Conservation (phyloP, 1,139 yeast genomes). For the Kodamaea fungicola region DNA sequence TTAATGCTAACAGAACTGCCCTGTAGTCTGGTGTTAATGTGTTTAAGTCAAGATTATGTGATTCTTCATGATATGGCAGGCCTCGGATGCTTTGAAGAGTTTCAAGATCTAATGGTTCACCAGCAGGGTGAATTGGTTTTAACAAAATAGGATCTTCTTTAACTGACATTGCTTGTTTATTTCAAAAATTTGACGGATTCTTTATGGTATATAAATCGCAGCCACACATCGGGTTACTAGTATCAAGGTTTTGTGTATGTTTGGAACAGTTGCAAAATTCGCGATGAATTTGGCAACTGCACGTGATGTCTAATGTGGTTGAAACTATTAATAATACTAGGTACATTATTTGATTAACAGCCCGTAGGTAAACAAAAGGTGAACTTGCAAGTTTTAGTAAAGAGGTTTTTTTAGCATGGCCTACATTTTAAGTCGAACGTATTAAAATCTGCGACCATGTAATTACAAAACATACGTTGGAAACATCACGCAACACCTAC, state of each 20-base stretch:
- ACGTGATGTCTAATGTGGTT: too few relatives aligned
- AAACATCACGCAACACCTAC: background rate
- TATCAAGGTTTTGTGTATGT: too few relatives aligned
- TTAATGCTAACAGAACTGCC: constrained; percentile 25
- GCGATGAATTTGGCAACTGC: too few relatives aligned
- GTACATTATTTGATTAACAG: too few relatives aligned
- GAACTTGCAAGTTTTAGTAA: too few relatives aligned
- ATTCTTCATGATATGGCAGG: constrained; percentile 26
- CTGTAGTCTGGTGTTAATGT: constrained; percentile 16
- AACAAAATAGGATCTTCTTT: constrained; percentile 11
- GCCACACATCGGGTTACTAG: background rate
- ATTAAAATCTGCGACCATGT: too few relatives aligned
- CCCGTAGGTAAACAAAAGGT: too few relatives aligned
- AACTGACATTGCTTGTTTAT: constrained; percentile 3
- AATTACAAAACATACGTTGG: too few relatives aligned
- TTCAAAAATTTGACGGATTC: background rate
- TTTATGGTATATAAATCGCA: background rate
- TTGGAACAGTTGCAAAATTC: too few relatives aligned
- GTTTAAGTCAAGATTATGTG: constrained; percentile 21
- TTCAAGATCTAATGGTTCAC: constrained; percentile 9
- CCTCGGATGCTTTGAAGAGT: constrained; percentile 15
- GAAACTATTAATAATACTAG: too few relatives aligned
- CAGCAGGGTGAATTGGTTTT: constrained; percentile 11
- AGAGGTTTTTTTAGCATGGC: too few relatives aligned
- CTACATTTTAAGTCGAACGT: too few relatives aligned